Base-by-base conservation (phyloP, 495 filamentous ascomycete species). In the Talaromyces wortmannii region DNA sequence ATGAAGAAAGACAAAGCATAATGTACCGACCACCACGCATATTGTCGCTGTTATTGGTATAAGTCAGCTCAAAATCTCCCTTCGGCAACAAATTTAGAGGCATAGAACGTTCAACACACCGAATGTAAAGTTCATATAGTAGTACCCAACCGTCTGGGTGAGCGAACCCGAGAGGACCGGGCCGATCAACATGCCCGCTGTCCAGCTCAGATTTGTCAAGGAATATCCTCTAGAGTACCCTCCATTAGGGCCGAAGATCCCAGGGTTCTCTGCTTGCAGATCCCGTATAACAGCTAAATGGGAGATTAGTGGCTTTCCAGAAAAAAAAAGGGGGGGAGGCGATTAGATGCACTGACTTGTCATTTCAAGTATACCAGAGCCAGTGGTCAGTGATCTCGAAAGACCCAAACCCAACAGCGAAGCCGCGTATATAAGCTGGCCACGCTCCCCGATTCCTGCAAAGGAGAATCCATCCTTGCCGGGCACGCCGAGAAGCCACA, bases 201-300 rank as follows among this genome's bases (percentile, higher is more conserved):
- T 70, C 55, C 63, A 75, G 18, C 61, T 66, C 53, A 76, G 63
- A 31, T 63, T 67, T 30, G 66, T 65, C 15, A 76, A 44, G 1
- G 71, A 61, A 43, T 70, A 58, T 12, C 67, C 72, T 31, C 69
- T 66, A 7, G 74, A 72, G 29, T 70, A 71, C 1, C 69, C 71
- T 4, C 68, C 71, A 29, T 68, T 58, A 1, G 57, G 58, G 7
- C 72, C 71, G 18, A 71, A 72, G 30, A 69, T 61, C 0, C 68
- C 67, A 0, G 67, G 70, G 7, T 66, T 15, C 3, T 58, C 40
- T 0, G 33, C 48, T 32, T 67, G 58, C 0, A 66, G n/a, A 5
- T 64, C 59, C 18, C 72, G 63, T 11, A 76, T 59, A 0, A 62
- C 56, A 45, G 57, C 65, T 65, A 45, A 23, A 40, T 7, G 6